Conservation (phyloP, 768 basidiomycete genomes). For the Phallus indusiatus region DNA sequence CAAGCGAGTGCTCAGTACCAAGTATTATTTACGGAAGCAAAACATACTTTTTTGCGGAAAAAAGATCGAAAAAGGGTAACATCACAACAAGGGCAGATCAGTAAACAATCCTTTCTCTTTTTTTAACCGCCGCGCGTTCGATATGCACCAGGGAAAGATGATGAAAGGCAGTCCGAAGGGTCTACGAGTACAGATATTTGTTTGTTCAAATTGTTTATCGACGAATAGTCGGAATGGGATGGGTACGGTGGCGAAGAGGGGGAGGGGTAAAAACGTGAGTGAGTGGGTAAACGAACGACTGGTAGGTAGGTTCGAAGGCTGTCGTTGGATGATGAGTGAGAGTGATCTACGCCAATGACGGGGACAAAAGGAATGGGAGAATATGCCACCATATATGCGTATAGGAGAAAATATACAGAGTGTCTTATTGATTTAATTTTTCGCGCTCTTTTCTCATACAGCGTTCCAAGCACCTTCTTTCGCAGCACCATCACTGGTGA, state of each 20-base stretch:
- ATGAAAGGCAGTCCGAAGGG: background rate
- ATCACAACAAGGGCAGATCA: no score
- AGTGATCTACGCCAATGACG: background rate
- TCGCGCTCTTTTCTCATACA: background rate
- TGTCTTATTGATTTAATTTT: background rate
- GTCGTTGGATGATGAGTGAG: background rate
- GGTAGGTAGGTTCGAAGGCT: background rate
- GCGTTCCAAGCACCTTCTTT: background rate
- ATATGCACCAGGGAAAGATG: background rate
- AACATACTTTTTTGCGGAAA: no score
- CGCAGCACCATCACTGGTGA: background rate
- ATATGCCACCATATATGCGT: background rate
- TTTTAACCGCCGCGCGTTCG: background rate
- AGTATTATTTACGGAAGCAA: no score
- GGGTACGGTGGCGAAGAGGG: background rate
- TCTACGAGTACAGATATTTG: background rate
- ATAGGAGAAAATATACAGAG: background rate
- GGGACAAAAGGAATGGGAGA: background rate
- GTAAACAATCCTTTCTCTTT: background rate
- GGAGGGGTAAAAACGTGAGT: background rate
- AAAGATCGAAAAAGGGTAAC: no score
- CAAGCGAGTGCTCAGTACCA: no score
- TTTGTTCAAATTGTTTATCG: background rate
- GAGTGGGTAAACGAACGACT: background rate
- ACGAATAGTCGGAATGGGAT: background rate